Conservation (phyloP, 768 basidiomycete species). For the Suillus cothurnatus region DNA sequence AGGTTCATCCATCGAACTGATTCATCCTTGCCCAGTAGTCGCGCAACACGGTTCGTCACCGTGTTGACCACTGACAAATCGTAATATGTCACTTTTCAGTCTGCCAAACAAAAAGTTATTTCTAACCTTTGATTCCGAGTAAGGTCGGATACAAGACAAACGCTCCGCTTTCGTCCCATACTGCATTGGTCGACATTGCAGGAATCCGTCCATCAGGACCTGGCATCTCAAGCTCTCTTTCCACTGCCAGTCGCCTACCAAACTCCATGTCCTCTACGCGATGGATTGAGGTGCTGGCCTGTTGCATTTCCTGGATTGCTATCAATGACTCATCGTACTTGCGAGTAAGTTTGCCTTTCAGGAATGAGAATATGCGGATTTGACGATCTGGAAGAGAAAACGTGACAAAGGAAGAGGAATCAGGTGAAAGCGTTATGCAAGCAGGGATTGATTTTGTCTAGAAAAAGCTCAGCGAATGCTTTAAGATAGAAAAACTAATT, state of each 20-base stretch:
- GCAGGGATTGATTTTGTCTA: conserved; percentile 92
- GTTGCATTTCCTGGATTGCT: conserved; percentile 98
- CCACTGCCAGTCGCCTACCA: conserved; percentile 90
- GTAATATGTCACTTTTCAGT: conserved; percentile 4
- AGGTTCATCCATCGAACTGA: conserved; percentile 88
- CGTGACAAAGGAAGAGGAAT: conserved; percentile 87
- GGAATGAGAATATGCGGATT: conserved; percentile 91
- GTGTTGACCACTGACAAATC: conserved; percentile 79
- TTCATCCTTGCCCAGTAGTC: conserved; percentile 93
- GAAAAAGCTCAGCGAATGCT: conserved; percentile 2
- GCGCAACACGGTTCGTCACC: conserved; percentile 88
- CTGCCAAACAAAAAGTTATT: neutral
- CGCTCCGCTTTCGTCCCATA: conserved; percentile 98
- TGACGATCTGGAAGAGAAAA: conserved; percentile 94
- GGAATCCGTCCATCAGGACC: conserved; percentile 72
- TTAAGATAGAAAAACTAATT: conserved; percentile 10
- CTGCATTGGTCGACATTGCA: conserved; percentile 81
- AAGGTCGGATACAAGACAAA: conserved; percentile 94
- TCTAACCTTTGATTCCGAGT: conserved; percentile 90
- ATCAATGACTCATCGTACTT: conserved; percentile 94
- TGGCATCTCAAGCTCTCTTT: conserved; percentile 86
- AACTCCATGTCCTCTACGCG: conserved; percentile 99
- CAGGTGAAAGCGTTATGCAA: conserved; percentile 88
- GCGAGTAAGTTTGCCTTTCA: conserved; percentile 84
- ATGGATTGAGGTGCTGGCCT: conserved; percentile 91